Base-by-base conservation (phyloP, 768 basidiomycete species). In the Vararia minispora region DNA sequence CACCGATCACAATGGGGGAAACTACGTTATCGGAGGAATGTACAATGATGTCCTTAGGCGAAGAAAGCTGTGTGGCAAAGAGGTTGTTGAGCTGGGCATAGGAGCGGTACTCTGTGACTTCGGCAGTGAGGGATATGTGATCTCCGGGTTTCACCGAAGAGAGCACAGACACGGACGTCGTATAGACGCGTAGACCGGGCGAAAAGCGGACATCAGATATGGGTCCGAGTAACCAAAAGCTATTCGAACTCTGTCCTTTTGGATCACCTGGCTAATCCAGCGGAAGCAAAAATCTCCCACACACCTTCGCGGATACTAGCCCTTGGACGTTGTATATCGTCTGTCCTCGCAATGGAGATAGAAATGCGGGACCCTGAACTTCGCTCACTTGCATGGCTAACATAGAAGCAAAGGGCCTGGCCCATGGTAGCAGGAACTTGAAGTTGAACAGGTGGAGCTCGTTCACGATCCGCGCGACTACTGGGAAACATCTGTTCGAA, bases 91-190 rank as follows among this genome's bases (percentile, higher is more conserved):
- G 66, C 7, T 51, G 44, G 3, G 59, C 45, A 10, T 50, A 49
- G 3, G 68, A 60, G n/a, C 72, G 66, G 46, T 65, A 79, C 51
- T 76, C 73, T 6, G 62, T 32, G 6, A 78, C 71, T 25, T 44
- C 50, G 2, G 68, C 72, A 22, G 52, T 57, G 20, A 74, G 54
- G 13, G 65, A 63, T 28, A 77, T 52, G 9, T 56, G 39, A 44
- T 76, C 74, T 20, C 74, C 72, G 29, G 72, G 60, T 23, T 61
- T 51, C 9, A 43, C 50, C 20, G 65, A 51, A 9, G 64, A 29
- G 16, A 52, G 50, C 21, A 56, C 51, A 10, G 62, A 50, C 1
- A 59, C 47, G 8, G 63, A 61, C 10, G 61, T 52, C 1, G 71
- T 64, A 54, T 64, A 76, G 27, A 79, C 59, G 17, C 56, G 58